Base-by-base conservation (phyloP, 2,329 filamentous ascomycete genomes). In the Microdochium nivale region DNA sequence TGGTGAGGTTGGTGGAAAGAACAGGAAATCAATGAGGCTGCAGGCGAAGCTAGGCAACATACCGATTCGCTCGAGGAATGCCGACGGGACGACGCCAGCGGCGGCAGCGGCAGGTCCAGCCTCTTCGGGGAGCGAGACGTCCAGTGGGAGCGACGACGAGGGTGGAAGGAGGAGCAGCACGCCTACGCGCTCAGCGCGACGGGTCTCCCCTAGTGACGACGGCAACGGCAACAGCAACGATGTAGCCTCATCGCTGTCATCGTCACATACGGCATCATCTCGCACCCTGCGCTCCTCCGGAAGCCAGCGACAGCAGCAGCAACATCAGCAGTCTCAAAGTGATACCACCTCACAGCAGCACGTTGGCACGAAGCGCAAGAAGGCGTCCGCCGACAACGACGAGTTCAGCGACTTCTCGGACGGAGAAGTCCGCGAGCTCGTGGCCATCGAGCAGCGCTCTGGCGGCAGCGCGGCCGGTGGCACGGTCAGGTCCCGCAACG, bases 331-430 rank as follows among this genome's bases (percentile, higher is more conserved):
- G 10, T 24, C 25, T 25, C 51, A 48, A 44, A n/a, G n/a, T n/a
- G n/a, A n/a, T n/a, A n/a, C 14, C 19, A 2, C 25, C 46, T 32
- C 49, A 2, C 51, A 51, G 1, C 48, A 49, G 2, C 27, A n/a
- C n/a, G n/a, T 30, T 11, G 54, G 55, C 25, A 49, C 56, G 3
- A 65, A 64, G 55, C 54, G 61, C 33, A 66, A 65, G 55, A 57
- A 58, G 19, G 21, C 56, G 11, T 35, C 30, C 14, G 55, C 53
- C 0, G 49, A 50, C n/a, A 59, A 63, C 0, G 57, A 59, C 11
- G 52, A 62, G 43, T 62, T 60, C 50, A 56, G 58, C 51, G 63
- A 62, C 47, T 57, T 63, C 43, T 62, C 62, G 0, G 59, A 62
- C 1, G 59, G 57, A 52, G 62, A 61, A 51, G 63, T 63, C 48